Percentiles rank a stretch among this genome's conserved stretches.
Evolutionary conservation across 768 basidiomycete genomes (phyloP).

Genomic region (Suillus hirtellus): DNA sequence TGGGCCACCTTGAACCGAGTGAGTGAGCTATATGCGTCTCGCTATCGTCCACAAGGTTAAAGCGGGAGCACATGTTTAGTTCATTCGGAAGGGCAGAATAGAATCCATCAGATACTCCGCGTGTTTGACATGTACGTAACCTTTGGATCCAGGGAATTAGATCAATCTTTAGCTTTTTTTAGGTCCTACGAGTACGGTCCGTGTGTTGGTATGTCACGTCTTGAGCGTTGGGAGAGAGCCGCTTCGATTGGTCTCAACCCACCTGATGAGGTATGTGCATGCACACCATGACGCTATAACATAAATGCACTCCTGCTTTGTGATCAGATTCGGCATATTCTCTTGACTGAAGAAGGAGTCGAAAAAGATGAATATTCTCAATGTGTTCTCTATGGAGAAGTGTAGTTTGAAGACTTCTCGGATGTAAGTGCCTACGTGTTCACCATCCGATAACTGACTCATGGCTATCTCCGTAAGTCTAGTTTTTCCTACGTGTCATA

Average conservation of each 20-base stretch:
- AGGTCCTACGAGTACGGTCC: constrained; percentile 83
- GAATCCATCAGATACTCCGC: constrained; percentile 70
- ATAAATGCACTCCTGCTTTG: not conserved
- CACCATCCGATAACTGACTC: too few species aligned
- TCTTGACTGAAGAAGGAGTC: constrained; percentile 65
- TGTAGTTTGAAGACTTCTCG: constrained; percentile 17
- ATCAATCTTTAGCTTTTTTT: constrained; percentile 5
- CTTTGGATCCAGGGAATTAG: not conserved
- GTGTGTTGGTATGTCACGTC: constrained; percentile 73
- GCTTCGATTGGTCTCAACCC: constrained; percentile 75
- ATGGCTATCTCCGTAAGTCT: not conserved
- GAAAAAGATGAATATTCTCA: constrained; percentile 55
- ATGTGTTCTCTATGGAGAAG: constrained; percentile 56
- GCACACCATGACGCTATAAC: not conserved
- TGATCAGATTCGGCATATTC: constrained; percentile 72
- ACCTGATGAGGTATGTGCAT: constrained; percentile 62
- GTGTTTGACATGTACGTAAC: constrained; percentile 71
- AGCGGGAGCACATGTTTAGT: constrained; percentile 44
- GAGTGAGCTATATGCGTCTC: constrained; percentile 30
- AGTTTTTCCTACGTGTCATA: not conserved
- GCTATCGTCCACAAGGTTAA: constrained; percentile 1
- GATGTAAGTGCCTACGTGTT: not conserved
- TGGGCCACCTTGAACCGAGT: constrained; percentile 63
- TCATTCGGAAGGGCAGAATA: constrained; percentile 60
- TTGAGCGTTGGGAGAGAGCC: constrained; percentile 89